phyloP scores from a whole-genome alignment of 164 flowering plant genomes.

The Stephania japonica region DNA sequence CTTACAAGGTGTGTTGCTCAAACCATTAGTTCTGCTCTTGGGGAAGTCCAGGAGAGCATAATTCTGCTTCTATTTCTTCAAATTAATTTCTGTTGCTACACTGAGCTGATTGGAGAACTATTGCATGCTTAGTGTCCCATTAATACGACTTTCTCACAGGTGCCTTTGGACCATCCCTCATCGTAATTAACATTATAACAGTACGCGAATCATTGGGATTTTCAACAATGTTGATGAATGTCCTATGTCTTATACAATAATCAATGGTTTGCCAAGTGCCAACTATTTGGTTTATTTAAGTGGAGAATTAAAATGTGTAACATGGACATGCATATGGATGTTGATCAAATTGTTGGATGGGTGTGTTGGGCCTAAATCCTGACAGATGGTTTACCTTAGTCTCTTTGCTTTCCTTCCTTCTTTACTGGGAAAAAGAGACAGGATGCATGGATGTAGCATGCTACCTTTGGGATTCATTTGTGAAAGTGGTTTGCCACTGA shows the following conservation, averaged over 20 bases:
- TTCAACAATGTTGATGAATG: background rate
- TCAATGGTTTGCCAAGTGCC: too few relatives aligned
- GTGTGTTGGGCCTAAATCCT: background rate
- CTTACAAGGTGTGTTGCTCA: slow-evolving; percentile 55
- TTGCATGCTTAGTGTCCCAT: too few relatives aligned
- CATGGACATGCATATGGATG: background rate
- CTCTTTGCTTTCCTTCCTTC: too few relatives aligned
- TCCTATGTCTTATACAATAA: background rate
- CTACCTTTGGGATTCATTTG: too few relatives aligned
- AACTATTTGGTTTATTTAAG: background rate
- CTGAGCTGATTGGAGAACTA: background rate
- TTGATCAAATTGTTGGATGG: background rate
- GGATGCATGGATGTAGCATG: too few relatives aligned
- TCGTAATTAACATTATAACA: background rate
- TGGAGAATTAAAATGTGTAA: background rate
- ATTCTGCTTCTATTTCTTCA: background rate
- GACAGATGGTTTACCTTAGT: background rate
- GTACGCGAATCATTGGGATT: background rate
- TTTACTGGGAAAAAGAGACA: too few relatives aligned
- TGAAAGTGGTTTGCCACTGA: too few relatives aligned
- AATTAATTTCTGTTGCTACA: background rate
- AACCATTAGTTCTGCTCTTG: background rate
- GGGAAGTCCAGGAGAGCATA: background rate
- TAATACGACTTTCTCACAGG: background rate
- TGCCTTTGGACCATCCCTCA: background rate